Percentiles rank a stretch among this genome's conserved stretches.
These are phyloP conservation scores for Volvox carteri DNA, from an alignment of 163 green algal genomes.

Conservation along the genomic window DNA sequence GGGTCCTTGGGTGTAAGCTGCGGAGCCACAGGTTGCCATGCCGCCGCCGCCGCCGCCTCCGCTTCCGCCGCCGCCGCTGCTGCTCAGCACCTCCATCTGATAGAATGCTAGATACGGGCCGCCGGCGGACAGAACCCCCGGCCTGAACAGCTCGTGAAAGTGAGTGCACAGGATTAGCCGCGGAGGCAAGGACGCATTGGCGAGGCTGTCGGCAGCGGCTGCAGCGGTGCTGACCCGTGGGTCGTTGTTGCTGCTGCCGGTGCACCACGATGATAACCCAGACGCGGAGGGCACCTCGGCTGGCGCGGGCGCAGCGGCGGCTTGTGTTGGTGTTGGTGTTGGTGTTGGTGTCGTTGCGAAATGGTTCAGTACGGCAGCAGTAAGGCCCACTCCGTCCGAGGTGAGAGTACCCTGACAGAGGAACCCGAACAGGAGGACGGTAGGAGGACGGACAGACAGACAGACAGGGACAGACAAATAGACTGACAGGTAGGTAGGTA, in stretches of 20 bases:
- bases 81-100: slow-evolving; percentile 15
- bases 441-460: neutral
- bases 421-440: neutral
- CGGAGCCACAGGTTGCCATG: no score
- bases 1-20: no score
- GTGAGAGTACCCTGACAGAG: slow-evolving; percentile 81
- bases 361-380: slow-evolving; percentile 73
- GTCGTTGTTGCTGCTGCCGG: neutral
- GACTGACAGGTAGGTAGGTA: no score
- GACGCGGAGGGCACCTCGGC: neutral
- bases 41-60: slow-evolving; percentile 66
- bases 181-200: no score
- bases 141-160: slow-evolving; percentile 86
- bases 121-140: slow-evolving; percentile 45
- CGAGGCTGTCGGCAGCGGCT: neutral
- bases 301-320: neutral
- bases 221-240: neutral
- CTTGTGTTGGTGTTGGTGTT: neutral
- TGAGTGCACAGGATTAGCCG: slow-evolving; percentile 89
- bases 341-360: slow-evolving; percentile 57
- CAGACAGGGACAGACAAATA: neutral
- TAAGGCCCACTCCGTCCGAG: slow-evolving; percentile 85
- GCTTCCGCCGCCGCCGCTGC: slow-evolving; percentile 20
- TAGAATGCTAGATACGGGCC: slow-evolving; percentile 33
- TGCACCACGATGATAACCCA: neutral